These are phyloP conservation scores for Lachnellula subtilissima DNA, from an alignment of 2,329 filamentous ascomycete species.

Conservation along the genomic window DNA sequence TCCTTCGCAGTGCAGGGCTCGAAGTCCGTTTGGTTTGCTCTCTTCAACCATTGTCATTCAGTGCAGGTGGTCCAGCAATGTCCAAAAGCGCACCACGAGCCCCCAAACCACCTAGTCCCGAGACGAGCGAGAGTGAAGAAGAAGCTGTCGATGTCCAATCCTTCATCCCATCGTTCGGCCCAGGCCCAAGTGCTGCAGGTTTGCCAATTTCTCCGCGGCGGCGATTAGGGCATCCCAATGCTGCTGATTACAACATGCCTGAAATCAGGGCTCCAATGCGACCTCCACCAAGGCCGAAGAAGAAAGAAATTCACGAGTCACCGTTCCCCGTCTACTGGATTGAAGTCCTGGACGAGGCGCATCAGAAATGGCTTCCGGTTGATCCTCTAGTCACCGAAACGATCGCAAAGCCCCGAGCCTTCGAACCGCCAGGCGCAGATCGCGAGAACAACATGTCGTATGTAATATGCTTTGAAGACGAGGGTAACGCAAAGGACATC, in stretches of 20 bases:
- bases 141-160: slow-evolving; percentile 12
- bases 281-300: slow-evolving; percentile 32
- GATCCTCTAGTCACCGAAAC: slow-evolving; percentile 79
- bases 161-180: slow-evolving; percentile 10
- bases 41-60: slow-evolving; percentile 64
- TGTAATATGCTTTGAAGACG: slow-evolving; percentile 77
- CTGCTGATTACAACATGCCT: slow-evolving; percentile 49
- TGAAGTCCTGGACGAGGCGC: slow-evolving; percentile 78
- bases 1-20: slow-evolving; percentile 78
- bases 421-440: slow-evolving; percentile 82
- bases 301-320: slow-evolving; percentile 58
- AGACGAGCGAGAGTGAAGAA: slow-evolving; percentile 32
- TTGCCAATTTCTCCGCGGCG: slow-evolving; percentile 21
- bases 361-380: slow-evolving; percentile 87
- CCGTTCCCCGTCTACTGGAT: slow-evolving; percentile 88
- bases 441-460: slow-evolving; percentile 74
- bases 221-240: slow-evolving; percentile 35
- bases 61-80: slow-evolving; percentile 38
- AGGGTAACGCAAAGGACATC: slow-evolving; percentile 75
- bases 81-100: slow-evolving; percentile 17
- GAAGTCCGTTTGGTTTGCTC: slow-evolving; percentile 84
- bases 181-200: slow-evolving; percentile 5
- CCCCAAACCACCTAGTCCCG: slow-evolving; percentile 22
- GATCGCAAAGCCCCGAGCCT: slow-evolving; percentile 66
- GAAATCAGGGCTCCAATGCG: slow-evolving; percentile 35